Conservation (phyloP, 2,329 filamentous ascomycete genomes). For the Aspergillus puulaauensis region DNA sequence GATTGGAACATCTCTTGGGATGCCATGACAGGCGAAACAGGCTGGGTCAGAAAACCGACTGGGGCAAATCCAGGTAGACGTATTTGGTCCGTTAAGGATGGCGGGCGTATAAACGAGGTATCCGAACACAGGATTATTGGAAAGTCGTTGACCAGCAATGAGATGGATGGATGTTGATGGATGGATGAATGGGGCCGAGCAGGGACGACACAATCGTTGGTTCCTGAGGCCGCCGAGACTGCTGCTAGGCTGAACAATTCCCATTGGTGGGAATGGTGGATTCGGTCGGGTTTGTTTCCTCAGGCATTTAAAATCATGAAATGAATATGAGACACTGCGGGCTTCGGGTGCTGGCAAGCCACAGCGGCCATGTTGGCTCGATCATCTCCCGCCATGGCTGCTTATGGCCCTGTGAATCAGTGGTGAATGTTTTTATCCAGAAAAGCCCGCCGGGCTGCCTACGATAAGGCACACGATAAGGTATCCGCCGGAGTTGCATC, state of each 20-base stretch:
- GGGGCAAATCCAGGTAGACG: not conserved
- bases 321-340: not conserved
- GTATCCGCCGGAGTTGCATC: too few species aligned
- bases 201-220: conserved; percentile 8
- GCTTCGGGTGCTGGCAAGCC: not conserved
- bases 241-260: conserved; percentile 5
- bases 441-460: not conserved
- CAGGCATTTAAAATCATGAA: conserved; percentile 7
- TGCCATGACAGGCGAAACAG: conserved; percentile 29
- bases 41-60: not conserved
- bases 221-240: conserved; percentile 8
- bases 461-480: not conserved
- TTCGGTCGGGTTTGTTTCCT: not conserved
- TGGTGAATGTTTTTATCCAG: not conserved
- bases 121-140: not conserved
- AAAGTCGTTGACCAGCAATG: conserved; percentile 2
- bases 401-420: not conserved
- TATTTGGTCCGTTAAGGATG: not conserved
- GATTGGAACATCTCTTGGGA: conserved; percentile 37
- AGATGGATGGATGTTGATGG: conserved; percentile 10
- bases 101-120: not conserved
- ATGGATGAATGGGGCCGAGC: conserved; percentile 7
- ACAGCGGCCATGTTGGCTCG: not conserved
- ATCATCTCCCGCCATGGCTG: not conserved
- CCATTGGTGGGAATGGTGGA: conserved; percentile 6